Evolutionary conservation across 257 asterid genomes (phyloP).

Genomic region (Rauvolfia tetraphylla): DNA sequence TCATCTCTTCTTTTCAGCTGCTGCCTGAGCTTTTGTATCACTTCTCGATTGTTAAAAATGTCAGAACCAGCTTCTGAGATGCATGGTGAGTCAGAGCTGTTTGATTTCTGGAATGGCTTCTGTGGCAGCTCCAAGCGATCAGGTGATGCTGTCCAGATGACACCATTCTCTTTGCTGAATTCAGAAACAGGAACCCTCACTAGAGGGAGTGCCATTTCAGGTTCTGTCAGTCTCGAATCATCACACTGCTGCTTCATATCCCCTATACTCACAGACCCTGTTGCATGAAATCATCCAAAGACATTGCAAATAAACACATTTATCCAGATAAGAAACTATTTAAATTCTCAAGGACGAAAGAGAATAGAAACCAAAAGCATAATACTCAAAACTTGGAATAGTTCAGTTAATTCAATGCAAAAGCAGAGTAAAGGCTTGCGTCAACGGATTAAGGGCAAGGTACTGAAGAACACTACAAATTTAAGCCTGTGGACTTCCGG

Average conservation of each 20-base stretch:
- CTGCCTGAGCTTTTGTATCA: slow-evolving; percentile 81
- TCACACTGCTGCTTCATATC: slow-evolving; percentile 57
- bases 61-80: slow-evolving; percentile 93
- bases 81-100: slow-evolving; percentile 88
- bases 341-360: neutral
- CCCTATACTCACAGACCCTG: slow-evolving; percentile 52
- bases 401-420: neutral
- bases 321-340: neutral
- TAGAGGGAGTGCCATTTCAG: slow-evolving; percentile 69
- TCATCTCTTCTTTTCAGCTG: slow-evolving; percentile 94
- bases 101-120: slow-evolving; percentile 76
- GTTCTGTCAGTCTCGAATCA: slow-evolving; percentile 47
- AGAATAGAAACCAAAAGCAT: neutral
- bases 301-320: neutral
- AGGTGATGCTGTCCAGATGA: slow-evolving; percentile 76
- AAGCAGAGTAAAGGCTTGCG: neutral
- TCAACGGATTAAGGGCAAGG: neutral
- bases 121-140: slow-evolving; percentile 81
- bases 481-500: neutral
- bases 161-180: slow-evolving; percentile 66
- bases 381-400: neutral
- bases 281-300: slow-evolving; percentile 2
- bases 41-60: slow-evolving; percentile 80
- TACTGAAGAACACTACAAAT: neutral
- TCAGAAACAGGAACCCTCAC: slow-evolving; percentile 60